Percentiles rank a stretch among this genome's conserved stretches.
These are phyloP conservation scores for Chlamydomonas eustigma DNA, from an alignment of 139 green algal genomes.

Conservation along the genomic window DNA sequence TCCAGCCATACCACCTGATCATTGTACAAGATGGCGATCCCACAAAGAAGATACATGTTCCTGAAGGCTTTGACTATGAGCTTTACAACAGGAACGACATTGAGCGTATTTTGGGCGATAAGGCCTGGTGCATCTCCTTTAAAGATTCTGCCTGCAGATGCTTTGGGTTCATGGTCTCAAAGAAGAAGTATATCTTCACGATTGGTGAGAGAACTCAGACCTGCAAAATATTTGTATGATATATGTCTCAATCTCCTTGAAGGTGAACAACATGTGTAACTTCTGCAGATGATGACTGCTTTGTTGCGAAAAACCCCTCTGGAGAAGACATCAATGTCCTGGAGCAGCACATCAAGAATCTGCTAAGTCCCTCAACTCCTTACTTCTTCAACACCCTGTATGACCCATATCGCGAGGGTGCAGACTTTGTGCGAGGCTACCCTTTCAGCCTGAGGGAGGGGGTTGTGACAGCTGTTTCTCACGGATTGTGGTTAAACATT, in stretches of 20 bases:
- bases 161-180: constrained; percentile 92
- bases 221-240: too few species aligned
- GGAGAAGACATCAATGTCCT: constrained; percentile 91
- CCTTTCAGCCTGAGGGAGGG: constrained; percentile 88
- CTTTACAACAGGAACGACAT: constrained; percentile 94
- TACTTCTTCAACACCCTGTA: constrained; percentile 99
- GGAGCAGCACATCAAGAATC: constrained; percentile 93
- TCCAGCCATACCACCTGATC: constrained; percentile 58
- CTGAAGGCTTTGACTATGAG: constrained; percentile 89
- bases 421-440: constrained; percentile 74
- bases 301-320: constrained; percentile 74
- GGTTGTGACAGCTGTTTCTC: constrained; percentile 83
- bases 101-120: constrained; percentile 88
- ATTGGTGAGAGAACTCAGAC: constrained; percentile 46
- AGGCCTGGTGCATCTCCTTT: constrained; percentile 93
- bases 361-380: constrained; percentile 86
- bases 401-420: constrained; percentile 76
- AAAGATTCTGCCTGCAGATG: constrained; percentile 92
- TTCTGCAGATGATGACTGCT: constrained; percentile 87
- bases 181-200: constrained; percentile 95
- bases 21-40: constrained; percentile 85
- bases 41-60: constrained; percentile 70
- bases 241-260: too few species aligned
- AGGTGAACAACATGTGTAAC: too few species aligned
- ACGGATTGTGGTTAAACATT: constrained; percentile 97